Conservation (phyloP, 2,329 filamentous ascomycete genomes). For the Bipolaris gigantea region DNA sequence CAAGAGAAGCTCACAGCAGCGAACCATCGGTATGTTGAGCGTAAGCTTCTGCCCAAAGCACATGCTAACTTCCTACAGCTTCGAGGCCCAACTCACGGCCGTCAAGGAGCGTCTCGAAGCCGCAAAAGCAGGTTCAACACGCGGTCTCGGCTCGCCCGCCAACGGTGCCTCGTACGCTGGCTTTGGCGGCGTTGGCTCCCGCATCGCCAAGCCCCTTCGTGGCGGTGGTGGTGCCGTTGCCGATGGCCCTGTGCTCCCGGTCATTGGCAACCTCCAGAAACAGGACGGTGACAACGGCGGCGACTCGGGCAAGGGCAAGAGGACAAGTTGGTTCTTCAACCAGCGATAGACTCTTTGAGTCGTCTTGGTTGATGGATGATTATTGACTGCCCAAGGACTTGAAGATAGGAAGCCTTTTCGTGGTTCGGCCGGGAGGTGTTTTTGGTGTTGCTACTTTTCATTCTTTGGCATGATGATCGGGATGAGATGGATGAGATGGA, state of each 20-base stretch:
- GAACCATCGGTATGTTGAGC: constrained; percentile 81
- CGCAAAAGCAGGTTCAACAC: constrained; percentile 87
- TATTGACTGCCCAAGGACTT: not conserved
- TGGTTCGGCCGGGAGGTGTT: not conserved
- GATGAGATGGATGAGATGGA: not conserved
- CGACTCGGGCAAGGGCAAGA: constrained; percentile 61
- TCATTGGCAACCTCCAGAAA: constrained; percentile 51
- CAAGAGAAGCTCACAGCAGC: constrained; percentile 98
- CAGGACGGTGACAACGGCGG: constrained; percentile 53
- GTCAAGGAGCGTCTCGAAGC: constrained; percentile 98
- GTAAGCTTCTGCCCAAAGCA: not conserved
- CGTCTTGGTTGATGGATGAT: not conserved
- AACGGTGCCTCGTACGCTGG: constrained; percentile 62
- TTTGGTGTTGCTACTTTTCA: constrained; percentile 1
- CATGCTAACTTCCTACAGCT: constrained; percentile 59
- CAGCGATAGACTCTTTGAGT: constrained; percentile 9
- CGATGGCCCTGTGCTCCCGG: constrained; percentile 46
- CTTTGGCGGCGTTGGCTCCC: constrained; percentile 59
- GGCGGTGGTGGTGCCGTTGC: constrained; percentile 50
- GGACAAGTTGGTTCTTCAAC: constrained; percentile 75
- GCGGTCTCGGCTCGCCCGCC: constrained; percentile 70
- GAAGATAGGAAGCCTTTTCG: not conserved
- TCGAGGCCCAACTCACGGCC: constrained; percentile 93
- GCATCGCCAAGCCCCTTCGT: constrained; percentile 67
- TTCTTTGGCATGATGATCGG: not conserved